A percentile compares a stretch with the other conserved stretches of the same genome.
Conservation (phyloP, 805 yeast genomes). For the Sugiyamaella floridensis region DNA sequence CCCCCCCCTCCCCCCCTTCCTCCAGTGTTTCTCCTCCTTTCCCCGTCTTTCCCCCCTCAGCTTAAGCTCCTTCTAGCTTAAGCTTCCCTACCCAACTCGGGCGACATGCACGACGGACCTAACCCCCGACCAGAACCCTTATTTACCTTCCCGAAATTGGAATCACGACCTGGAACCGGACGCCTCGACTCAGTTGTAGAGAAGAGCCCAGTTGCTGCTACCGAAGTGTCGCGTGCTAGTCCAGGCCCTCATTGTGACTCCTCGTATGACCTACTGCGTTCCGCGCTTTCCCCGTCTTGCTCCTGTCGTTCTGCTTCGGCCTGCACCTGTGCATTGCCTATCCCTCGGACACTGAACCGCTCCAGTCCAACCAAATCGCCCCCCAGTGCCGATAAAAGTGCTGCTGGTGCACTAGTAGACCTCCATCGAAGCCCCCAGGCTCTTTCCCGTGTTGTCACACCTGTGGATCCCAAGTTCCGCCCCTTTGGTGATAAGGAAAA, state of each 20-base stretch:
- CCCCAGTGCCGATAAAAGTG: neutral
- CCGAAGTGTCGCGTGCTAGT: neutral
- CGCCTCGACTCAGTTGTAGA: neutral
- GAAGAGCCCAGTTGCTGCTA: neutral
- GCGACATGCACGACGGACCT: conserved; percentile 3
- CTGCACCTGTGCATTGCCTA: neutral
- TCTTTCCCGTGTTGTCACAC: neutral
- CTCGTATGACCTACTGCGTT: neutral
- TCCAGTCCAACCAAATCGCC: neutral
- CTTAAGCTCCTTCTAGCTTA: no score
- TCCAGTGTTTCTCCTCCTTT: neutral
- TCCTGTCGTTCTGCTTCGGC: neutral
- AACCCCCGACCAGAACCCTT: conserved; percentile 7
- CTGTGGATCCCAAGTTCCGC: neutral
- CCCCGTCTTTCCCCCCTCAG: neutral
- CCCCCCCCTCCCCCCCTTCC: no score
- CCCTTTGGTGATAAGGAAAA: neutral
- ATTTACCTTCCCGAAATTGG: conserved; percentile 7
- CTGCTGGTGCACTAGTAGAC: neutral
- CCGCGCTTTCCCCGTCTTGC: neutral
- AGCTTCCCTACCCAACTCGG: no score
- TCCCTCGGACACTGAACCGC: neutral
- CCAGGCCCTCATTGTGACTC: neutral
- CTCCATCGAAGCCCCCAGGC: neutral
- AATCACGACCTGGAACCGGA: neutral